Conservation (phyloP, 768 basidiomycete species). For the Lactarius hengduanensis region DNA sequence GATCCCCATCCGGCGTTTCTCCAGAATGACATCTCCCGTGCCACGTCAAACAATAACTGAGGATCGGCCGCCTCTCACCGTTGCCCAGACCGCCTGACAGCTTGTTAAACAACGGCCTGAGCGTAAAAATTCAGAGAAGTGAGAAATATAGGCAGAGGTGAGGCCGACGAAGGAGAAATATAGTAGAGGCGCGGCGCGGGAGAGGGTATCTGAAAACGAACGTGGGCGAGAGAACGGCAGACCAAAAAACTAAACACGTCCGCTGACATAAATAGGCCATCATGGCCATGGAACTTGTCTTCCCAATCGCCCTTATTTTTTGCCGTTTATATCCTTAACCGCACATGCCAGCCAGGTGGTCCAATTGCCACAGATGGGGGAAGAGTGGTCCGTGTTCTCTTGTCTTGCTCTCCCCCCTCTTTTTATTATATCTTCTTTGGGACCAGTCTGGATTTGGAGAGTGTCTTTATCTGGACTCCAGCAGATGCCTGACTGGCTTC, state of each 20-base stretch:
- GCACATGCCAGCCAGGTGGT: constrained; percentile 25
- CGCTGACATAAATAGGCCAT: constrained; percentile 15
- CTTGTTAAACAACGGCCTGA: background rate
- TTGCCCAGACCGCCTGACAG: background rate
- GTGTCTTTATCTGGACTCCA: constrained; percentile 30
- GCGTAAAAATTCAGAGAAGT: background rate
- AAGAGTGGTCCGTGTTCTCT: constrained; percentile 29
- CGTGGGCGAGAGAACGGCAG: too few species aligned
- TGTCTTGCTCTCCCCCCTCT: background rate
- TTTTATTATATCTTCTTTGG: background rate
- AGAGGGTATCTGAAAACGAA: too few species aligned
- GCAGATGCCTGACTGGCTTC: constrained; percentile 51
- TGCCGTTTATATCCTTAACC: too few species aligned
- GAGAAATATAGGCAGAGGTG: background rate
- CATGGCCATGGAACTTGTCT: background rate
- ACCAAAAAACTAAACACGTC: background rate
- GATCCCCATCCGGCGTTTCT: background rate
- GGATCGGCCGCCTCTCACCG: background rate
- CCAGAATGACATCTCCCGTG: background rate
- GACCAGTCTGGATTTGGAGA: constrained; percentile 39
- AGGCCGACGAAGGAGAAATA: background rate
- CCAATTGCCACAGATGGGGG: constrained; percentile 23
- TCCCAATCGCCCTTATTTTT: background rate
- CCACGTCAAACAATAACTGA: background rate
- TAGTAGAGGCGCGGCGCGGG: too few species aligned